Base-by-base conservation (phyloP, 768 basidiomycete species). In the Phlegmacium glaucopus region DNA sequence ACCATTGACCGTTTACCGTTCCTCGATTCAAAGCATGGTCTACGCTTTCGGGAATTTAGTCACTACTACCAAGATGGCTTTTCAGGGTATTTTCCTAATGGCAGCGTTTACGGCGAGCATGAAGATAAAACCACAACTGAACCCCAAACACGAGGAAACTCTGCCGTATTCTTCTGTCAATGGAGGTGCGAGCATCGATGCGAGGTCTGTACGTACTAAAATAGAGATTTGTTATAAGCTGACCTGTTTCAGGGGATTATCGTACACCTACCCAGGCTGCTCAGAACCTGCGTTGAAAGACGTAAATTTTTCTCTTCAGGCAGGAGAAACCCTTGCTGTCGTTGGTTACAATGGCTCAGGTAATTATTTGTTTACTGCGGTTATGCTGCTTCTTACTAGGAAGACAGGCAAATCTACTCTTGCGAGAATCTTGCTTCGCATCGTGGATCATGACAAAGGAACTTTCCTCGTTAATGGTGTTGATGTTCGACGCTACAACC, bases 261-360 rank as follows among this genome's bases (percentile, higher is more conserved):
- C 81, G 26, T 94, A 86, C 58, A 85, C 86, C 1, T 94, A 93
- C 68, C 91, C 90, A 7, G 90, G 87, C 26, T 74, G 76, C 55
- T 70, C 67, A 32, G 78, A 82, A 45, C 80, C 88, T 29, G 83
- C 86, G 28, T 65, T 94, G 39, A 74, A 70, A 52, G 73, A 89
- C 58, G 74, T 94, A 57, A 87, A 71, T 56, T 80, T 94, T 51
- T 75, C 72, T 18, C 71, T 94, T 37, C 69, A 79, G 46, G 71
- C 89, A 12, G 92, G 92, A 10, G 87, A 90, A 68, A 84, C 75
- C 32, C 76, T 94, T 41, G 92, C 92, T 10, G 84, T 94, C 50
- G 91, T 93, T 16, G 91, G 87, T 15, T 85, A 80, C 64, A 90
- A 90, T 63, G 87, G 88, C 53, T 90, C 87, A 54, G 88, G 88